Percentiles rank a stretch among this genome's conserved stretches.
These are phyloP conservation scores for Geotrichum europaeum DNA, from an alignment of 1,139 yeast species.

Conservation along the genomic window DNA sequence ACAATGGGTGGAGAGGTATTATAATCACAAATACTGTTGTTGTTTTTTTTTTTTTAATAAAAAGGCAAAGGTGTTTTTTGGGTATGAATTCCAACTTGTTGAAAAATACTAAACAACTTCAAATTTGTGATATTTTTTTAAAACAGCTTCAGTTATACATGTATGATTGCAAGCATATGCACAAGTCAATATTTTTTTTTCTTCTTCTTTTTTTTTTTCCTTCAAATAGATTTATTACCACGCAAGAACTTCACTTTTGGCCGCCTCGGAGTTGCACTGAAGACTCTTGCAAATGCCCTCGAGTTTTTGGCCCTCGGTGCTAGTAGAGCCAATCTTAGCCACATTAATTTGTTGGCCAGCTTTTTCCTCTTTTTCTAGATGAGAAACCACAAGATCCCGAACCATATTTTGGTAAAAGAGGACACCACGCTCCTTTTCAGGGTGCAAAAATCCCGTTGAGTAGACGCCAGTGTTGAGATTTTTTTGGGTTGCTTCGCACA, in stretches of 20 bases:
- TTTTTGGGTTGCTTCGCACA: slow-evolving; percentile 54
- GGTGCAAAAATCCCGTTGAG: slow-evolving; percentile 53
- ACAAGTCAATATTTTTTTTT: background rate
- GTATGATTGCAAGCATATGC: background rate
- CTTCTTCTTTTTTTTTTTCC: background rate
- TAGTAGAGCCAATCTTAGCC: slow-evolving; percentile 39
- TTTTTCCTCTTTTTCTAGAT: slow-evolving; percentile 42
- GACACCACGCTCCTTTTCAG: slow-evolving; percentile 53
- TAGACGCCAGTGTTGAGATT: slow-evolving; percentile 56
- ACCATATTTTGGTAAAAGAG: slow-evolving; percentile 51
- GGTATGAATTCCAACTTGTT: no score
- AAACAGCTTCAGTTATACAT: background rate
- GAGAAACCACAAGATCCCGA: slow-evolving; percentile 54
- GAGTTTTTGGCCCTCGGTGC: slow-evolving; percentile 10
- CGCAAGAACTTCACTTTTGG: slow-evolving; percentile 9
- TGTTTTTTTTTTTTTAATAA: no score
- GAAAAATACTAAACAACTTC: no score
- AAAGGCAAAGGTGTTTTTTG: no score
- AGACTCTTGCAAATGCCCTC: slow-evolving; percentile 14
- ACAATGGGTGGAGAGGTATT: no score
- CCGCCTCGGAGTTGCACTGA: slow-evolving; percentile 8
- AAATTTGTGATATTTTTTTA: no score
- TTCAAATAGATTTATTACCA: slow-evolving; percentile 12
- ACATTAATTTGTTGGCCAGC: slow-evolving; percentile 48
- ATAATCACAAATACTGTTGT: no score